Base-by-base conservation (phyloP, 352 stramenopile genomes). In the Globisporangium emineosum region DNA sequence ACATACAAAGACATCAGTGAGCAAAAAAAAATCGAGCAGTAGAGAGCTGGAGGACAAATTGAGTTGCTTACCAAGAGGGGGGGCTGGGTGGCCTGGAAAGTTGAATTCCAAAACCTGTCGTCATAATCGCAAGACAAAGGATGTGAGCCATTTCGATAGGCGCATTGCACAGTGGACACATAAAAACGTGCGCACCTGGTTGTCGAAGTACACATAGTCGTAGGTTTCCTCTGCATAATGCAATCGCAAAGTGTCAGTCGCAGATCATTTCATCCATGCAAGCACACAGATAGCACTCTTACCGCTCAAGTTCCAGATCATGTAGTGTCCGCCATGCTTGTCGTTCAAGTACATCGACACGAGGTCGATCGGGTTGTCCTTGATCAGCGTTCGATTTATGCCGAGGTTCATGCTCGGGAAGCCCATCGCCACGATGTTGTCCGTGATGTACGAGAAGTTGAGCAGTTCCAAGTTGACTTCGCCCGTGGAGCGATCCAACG, bases 301-400 rank as follows among this genome's bases (percentile, higher is more conserved):
- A 89, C 80, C 81, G 63, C 88, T 98, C 19, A 99, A 72, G 77
- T 99, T 99, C 93, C 94, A 99, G 62, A 99, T 97, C 93, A 99
- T 98, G 74, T 97, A 99, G 64, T 97, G 83, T n/a, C 93, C 93
- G 13, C 75, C 75, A 67, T 99, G 97, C 63, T 94, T 89, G 21
- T 86, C 83, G 67, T 97, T 89, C n/a, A 99, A 74, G 70, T 99
- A 96, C 70, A 97, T 93, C 27, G 90, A 81, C 19, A 99, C 89
- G 33, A 95, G 66, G 50, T 97, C 88, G 70, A 97, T 96, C 27
- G 88, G 84, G 68, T 97, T 97, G 60, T 96, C 88, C 62, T 88
- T 81, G 23, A 94, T 75, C 10, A 90, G 71, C 66, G 79, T 86
- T 32, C 79, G 80, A 67, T 94, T 93, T 40, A 71, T 77, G 54